Conservation (phyloP, 2,329 filamentous ascomycete genomes). For the Cytospora leucostoma region DNA sequence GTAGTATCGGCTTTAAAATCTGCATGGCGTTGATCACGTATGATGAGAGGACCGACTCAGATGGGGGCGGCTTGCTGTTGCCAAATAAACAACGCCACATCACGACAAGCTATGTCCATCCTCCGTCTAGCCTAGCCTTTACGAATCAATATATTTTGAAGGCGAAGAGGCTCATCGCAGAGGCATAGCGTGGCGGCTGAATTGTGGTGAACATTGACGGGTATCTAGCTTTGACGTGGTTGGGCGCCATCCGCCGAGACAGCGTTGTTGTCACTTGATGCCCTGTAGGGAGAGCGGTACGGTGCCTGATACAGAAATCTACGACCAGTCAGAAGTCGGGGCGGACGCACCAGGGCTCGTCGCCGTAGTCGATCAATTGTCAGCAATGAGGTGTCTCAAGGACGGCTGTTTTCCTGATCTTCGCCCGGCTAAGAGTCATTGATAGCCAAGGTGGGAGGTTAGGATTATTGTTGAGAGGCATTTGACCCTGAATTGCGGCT, state of each 20-base stretch:
- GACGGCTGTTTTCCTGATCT: not conserved
- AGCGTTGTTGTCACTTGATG: not conserved
- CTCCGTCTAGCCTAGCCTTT: not conserved
- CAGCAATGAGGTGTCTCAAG: not conserved
- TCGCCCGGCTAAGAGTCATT: not conserved
- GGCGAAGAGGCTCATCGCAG: not conserved
- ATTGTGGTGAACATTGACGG: not conserved
- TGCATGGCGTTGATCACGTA: not conserved
- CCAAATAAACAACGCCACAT: slow-evolving; percentile 21
- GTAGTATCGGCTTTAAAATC: not conserved
- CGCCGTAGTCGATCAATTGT: not conserved
- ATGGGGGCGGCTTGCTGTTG: not conserved
- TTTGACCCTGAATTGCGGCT: not conserved
- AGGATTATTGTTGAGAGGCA: not conserved
- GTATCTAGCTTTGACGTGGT: not conserved
- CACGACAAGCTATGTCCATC: not conserved
- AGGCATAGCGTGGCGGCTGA: not conserved
- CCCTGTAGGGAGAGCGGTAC: not conserved
- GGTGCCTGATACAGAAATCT: not conserved
- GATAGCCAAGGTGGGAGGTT: not conserved
- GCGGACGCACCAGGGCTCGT: not conserved
- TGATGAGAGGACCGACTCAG: not conserved
- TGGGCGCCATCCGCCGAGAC: not conserved
- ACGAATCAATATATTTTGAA: not conserved
- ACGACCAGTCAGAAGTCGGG: not conserved